Evolutionary conservation across 1,139 yeast genomes (phyloP).

Genomic region (Pichia sp.): DNA sequence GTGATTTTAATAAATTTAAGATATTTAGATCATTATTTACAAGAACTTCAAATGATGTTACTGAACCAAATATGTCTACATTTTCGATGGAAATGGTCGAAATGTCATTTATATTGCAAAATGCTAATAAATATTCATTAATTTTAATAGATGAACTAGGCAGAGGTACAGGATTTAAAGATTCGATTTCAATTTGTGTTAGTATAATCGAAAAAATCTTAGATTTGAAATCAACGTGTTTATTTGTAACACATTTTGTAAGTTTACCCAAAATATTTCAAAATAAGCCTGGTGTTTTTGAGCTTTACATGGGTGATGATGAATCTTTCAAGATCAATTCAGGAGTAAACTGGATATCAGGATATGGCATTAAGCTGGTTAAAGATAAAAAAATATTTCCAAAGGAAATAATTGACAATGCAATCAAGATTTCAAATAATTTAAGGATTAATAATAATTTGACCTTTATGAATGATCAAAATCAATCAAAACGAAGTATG

Average conservation of each 20-base stretch:
- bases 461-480: background rate
- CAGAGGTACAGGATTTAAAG: conserved; percentile 39
- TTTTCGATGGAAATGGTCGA: conserved; percentile 47
- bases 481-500: background rate
- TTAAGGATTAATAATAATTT: conserved; percentile 13
- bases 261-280: conserved; percentile 32
- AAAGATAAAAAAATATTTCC: conserved; percentile 27
- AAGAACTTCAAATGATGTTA: conserved; percentile 39
- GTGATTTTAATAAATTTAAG: conserved; percentile 36
- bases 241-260: conserved; percentile 37
- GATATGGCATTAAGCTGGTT: conserved; percentile 30
- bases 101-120: conserved; percentile 36
- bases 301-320: conserved; percentile 27
- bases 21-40: conserved; percentile 38
- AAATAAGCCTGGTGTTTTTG: conserved; percentile 15
- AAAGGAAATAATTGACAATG: conserved; percentile 23
- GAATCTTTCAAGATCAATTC: conserved; percentile 24
- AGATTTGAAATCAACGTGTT: conserved; percentile 27
- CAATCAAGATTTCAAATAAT: conserved; percentile 25
- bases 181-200: conserved; percentile 37
- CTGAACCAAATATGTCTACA: conserved; percentile 39
- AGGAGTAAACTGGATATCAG: conserved; percentile 22
- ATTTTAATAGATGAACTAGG: conserved; percentile 48
- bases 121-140: conserved; percentile 32
- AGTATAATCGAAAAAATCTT: conserved; percentile 34